Base-by-base conservation (phyloP, 345 rosid genomes). In the Eucalyptus decipiens region DNA sequence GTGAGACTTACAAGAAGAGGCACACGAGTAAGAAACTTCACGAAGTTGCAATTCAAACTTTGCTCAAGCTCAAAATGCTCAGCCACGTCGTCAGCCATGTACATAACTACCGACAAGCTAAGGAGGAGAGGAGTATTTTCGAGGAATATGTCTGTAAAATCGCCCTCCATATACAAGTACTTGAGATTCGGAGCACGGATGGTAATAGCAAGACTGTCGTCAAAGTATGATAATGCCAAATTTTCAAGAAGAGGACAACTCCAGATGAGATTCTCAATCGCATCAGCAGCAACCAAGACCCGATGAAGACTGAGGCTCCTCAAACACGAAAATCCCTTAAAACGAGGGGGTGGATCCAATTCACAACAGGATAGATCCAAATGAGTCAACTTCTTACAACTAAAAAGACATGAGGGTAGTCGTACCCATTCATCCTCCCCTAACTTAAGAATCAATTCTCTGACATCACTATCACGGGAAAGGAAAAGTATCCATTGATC, bases 401-500 rank as follows among this genome's bases (percentile, higher is more conserved):
- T 92, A 80, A 93, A 98, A 85, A 98, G 95, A 90, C 97, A 96
- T 1, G 97, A 94, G 58, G 98, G 99, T 9, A 95, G 95, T 69
- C 97, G 92, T 89, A 95, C 95, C 97, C 96, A 95, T 81, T 96
- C 98, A 4, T 94, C 97, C 93, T 98, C 99, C 21, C 96, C 98
- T 90, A 97, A 89, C 89, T 95, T 95, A 69, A 97, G 97, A 87
- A 95, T 92, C 90, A 98, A 90, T 86, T 95, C 97, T 76, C 93
- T 97, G 81, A 98, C 89, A 87, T 90, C 98, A 87, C 90, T 91
- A 89, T 97, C 90, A 87, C 98, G 93, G 1, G 99, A 98, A 49
- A 98, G 99, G 91, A 95, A 96, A 88, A 98, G 99, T 72, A 97
- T 56, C 99, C 99, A 98, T 87, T 97, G 99, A 89, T 98, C 99